phyloP scores from a whole-genome alignment of 208 protist species.

The Trypanosoma conorhini region DNA sequence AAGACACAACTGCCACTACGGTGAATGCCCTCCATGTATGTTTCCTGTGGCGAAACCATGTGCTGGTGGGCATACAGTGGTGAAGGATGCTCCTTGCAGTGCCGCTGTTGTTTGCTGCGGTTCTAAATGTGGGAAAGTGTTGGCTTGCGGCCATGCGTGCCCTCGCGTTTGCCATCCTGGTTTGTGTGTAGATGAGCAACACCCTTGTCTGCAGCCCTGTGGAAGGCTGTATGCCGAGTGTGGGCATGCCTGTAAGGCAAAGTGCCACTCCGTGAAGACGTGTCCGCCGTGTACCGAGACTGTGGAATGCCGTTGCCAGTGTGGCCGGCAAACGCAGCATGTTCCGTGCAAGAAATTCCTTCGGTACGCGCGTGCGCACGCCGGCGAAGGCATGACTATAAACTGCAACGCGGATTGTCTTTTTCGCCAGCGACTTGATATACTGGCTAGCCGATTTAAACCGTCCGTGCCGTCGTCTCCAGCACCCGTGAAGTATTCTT shows the following conservation, averaged over 20 bases:
- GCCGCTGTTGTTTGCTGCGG: constrained; percentile 38
- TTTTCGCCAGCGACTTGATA: constrained; percentile 32
- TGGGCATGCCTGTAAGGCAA: constrained; percentile 52
- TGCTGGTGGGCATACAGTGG: constrained; percentile 41
- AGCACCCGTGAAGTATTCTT: constrained; percentile 46
- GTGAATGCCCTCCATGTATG: constrained; percentile 65
- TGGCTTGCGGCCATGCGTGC: constrained; percentile 71
- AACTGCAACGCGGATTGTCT: constrained; percentile 36
- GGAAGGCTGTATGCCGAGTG: constrained; percentile 43
- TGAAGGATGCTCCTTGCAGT: constrained; percentile 38
- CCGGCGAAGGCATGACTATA: constrained; percentile 25
- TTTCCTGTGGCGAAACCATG: constrained; percentile 44
- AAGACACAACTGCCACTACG: constrained; percentile 73
- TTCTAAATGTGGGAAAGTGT: constrained; percentile 40
- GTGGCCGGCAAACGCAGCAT: constrained; percentile 37
- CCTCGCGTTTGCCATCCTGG: constrained; percentile 58
- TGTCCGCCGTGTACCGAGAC: constrained; percentile 52
- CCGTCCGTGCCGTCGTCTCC: background rate
- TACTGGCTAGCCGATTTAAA: constrained; percentile 25
- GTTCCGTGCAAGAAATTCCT: constrained; percentile 48
- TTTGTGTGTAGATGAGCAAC: constrained; percentile 39
- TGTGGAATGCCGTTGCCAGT: constrained; percentile 50
- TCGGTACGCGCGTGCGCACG: constrained; percentile 25
- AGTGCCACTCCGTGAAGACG: constrained; percentile 43
- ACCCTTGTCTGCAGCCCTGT: constrained; percentile 44